Base-by-base conservation (phyloP, 805 yeast species). In the Cyberlindnera bimundalis region DNA sequence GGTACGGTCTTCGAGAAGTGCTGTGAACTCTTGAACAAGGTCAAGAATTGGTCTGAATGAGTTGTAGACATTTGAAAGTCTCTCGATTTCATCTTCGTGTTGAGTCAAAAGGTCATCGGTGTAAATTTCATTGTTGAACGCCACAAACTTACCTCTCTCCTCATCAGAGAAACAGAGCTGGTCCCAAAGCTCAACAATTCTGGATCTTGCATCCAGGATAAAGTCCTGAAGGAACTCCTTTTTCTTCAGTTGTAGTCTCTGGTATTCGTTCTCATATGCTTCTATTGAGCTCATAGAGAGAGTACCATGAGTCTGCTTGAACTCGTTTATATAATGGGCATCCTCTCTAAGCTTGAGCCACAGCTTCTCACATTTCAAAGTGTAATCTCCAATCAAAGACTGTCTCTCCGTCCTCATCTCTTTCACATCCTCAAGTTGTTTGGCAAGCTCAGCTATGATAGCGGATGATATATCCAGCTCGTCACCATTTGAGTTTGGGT, bases 201-300 rank as follows among this genome's bases (percentile, higher is more conserved):
- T 76, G 2, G 55, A 52, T 58, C 91, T 70, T 2, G 84, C 68
- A 33, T 78, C 84, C 6, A 65, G 55, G 11, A 90, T 83, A 45
- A 90, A 81, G 16, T 76, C 76, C 37, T 84, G 81, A 16, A 90
- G 76, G 48, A 75, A 74, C 41, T 76, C 71, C 21, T 78, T 73
- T 50, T 91, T 79, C 60, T 79, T 76, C 20, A 67, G 62, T 34
- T 74, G 71, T 20, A 90, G 67, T 40, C 84, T 70, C 14, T 68
- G 67, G 38, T 82, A 57, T 50, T 88, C 89, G 20, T 50, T 47
- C 38, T 75, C 70, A 45, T 81, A 76, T 18, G 73, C 74, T 14
- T 60, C 51, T n/a, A 86, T 48, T 2, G 78, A 69, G 1, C 52
- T 37, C 19, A 65, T 63, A 3, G 79, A 74, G 17, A 85, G 60